phyloP scores from a whole-genome alignment of 2,329 filamentous ascomycete species.

The Colletotrichum sp. region DNA sequence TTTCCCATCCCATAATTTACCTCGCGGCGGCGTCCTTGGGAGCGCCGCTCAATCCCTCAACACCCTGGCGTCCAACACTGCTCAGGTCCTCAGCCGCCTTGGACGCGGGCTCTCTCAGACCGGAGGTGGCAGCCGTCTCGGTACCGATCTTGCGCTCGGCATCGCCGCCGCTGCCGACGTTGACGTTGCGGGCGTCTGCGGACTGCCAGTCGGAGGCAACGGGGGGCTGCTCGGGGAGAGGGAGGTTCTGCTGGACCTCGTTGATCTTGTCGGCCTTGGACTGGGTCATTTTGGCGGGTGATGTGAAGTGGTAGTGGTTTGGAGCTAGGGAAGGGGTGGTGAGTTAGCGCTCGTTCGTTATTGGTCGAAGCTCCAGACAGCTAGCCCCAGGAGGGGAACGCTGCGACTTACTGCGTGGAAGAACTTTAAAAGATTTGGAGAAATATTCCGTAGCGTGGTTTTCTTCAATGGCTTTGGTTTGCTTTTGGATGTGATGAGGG shows the following conservation, averaged over 20 bases:
- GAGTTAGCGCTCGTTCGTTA: background rate
- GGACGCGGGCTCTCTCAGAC: constrained; percentile 65
- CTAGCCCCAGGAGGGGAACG: background rate
- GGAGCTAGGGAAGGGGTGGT: background rate
- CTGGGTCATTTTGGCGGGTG: constrained; percentile 39
- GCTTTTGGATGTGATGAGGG: background rate
- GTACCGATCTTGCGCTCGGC: constrained; percentile 58
- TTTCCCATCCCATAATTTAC: constrained; percentile 30
- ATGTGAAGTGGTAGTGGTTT: background rate
- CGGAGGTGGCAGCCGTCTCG: constrained; percentile 51
- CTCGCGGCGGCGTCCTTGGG: constrained; percentile 65
- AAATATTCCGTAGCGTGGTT: background rate
- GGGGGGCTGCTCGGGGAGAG: constrained; percentile 79
- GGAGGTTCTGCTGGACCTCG: constrained; percentile 73
- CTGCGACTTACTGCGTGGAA: background rate
- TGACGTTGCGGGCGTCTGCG: constrained; percentile 69
- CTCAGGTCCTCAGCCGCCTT: constrained; percentile 61
- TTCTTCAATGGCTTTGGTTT: background rate
- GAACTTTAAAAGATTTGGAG: background rate
- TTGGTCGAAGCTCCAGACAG: background rate
- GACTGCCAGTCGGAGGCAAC: constrained; percentile 81
- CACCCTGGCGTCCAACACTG: constrained; percentile 66
- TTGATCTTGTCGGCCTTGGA: constrained; percentile 71
- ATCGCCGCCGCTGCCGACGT: constrained; percentile 68
- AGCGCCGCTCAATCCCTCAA: constrained; percentile 60